Percentiles rank a stretch among this genome's conserved stretches.
Evolutionary conservation across 768 basidiomycete genomes (phyloP).

Genomic region (Gymnopilus dilepis): DNA sequence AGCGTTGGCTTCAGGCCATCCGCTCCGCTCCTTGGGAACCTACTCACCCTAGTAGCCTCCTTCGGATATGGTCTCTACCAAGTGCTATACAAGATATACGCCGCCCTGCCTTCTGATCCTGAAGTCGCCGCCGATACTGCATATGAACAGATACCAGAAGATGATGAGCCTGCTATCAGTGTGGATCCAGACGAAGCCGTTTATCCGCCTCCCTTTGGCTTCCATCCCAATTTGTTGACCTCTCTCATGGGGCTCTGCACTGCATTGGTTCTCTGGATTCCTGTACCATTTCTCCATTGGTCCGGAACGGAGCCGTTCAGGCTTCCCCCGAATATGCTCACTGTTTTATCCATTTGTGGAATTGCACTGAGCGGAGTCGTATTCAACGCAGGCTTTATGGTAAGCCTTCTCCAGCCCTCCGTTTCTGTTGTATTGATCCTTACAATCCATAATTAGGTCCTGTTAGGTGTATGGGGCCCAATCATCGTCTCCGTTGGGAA

Average conservation of each 20-base stretch:
- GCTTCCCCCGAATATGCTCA: slow-evolving; percentile 56
- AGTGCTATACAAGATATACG: slow-evolving; percentile 84
- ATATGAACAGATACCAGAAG: slow-evolving; percentile 52
- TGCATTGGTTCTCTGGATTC: slow-evolving; percentile 75
- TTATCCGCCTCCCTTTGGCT: slow-evolving; percentile 77
- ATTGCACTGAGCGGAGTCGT: slow-evolving; percentile 75
- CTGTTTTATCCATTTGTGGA: slow-evolving; percentile 59
- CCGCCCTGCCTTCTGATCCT: slow-evolving; percentile 69
- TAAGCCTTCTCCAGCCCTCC: slow-evolving; percentile 34
- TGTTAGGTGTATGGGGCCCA: slow-evolving; percentile 88
- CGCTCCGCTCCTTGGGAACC: slow-evolving; percentile 72
- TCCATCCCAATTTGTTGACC: slow-evolving; percentile 85
- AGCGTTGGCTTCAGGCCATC: slow-evolving; percentile 37
- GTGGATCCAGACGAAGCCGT: slow-evolving; percentile 37
- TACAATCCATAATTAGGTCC: slow-evolving; percentile 50
- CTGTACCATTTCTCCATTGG: slow-evolving; percentile 76
- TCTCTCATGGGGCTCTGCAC: slow-evolving; percentile 83
- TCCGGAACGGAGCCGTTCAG: slow-evolving; percentile 67
- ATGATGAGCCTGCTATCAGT: slow-evolving; percentile 35
- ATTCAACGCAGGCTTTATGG: slow-evolving; percentile 91
- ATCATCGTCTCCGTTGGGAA: slow-evolving; percentile 88
- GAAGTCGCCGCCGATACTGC: slow-evolving; percentile 47
- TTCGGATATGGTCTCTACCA: slow-evolving; percentile 79
- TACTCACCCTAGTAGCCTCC: slow-evolving; percentile 75
- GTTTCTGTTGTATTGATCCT: slow-evolving; percentile 2